Conservation (phyloP, 805 yeast genomes). For the Candida easanensis region DNA sequence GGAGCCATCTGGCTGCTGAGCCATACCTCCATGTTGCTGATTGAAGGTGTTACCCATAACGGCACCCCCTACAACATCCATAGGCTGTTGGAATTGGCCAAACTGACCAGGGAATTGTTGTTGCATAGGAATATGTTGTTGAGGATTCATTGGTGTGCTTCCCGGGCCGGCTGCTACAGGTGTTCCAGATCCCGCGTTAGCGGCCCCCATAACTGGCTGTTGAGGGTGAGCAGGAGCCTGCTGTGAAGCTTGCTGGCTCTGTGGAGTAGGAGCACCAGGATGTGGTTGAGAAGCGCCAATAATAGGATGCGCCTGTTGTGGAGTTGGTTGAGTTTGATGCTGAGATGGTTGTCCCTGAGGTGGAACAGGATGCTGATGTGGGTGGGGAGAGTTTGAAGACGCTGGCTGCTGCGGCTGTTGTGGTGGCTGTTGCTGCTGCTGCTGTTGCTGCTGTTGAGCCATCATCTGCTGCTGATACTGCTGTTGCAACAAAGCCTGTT, state of each 20-base stretch:
- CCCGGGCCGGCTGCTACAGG: constrained; percentile 4
- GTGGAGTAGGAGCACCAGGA: constrained; percentile 19
- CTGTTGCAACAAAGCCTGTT: constrained; percentile 5
- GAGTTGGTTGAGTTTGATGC: constrained; percentile 3
- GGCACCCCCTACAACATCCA: constrained; percentile 3
- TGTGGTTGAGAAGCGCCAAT: constrained; percentile 5
- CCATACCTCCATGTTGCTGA: constrained; percentile 1
- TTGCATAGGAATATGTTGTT: constrained; percentile 4
- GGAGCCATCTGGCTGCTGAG: constrained; percentile 7
- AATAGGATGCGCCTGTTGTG: constrained; percentile 2
- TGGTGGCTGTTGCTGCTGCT: constrained; percentile 5
- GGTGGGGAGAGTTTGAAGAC: constrained; percentile 4
- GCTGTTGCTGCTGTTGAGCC: constrained; percentile 10
- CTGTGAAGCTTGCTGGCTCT: constrained; percentile 8
- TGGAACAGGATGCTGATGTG: constrained; percentile 1
- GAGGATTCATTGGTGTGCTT: constrained; percentile 3
- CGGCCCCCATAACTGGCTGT: neutral
- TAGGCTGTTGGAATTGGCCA: constrained; percentile 21
- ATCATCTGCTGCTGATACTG: constrained; percentile 6
- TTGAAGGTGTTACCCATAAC: neutral
- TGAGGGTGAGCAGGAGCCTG: neutral
- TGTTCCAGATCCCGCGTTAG: constrained; percentile 3
- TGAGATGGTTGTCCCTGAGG: too few relatives aligned
- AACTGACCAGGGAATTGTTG: constrained; percentile 8
- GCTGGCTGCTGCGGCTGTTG: constrained; percentile 8